phyloP scores from a whole-genome alignment of 352 stramenopile species.

The Phytopythium ostracodes region DNA sequence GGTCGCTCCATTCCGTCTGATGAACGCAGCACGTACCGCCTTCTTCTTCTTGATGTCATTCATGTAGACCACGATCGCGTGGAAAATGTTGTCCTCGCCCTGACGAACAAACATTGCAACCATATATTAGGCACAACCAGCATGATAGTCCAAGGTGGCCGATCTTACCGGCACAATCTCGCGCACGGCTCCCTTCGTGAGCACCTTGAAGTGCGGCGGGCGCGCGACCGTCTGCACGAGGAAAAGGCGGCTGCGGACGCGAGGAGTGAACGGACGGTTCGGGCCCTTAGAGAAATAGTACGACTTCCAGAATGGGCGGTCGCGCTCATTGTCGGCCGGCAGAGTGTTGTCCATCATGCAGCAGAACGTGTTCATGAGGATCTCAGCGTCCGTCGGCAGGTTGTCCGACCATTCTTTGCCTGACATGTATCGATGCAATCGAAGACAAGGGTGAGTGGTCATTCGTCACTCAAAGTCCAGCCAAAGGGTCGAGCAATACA shows the following conservation, averaged over 20 bases:
- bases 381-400: slow-evolving; percentile 76
- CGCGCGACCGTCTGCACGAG: slow-evolving; percentile 70
- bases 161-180: slow-evolving; percentile 71
- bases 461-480: not conserved
- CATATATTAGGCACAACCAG: slow-evolving; percentile 3
- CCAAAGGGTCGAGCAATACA: not conserved
- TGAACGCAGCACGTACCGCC: slow-evolving; percentile 35
- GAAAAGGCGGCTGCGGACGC: slow-evolving; percentile 67
- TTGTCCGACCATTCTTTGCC: slow-evolving; percentile 80
- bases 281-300: slow-evolving; percentile 77
- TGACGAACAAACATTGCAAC: slow-evolving; percentile 11
- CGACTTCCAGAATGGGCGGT: slow-evolving; percentile 79
- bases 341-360: slow-evolving; percentile 88
- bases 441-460: not conserved
- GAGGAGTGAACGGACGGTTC: slow-evolving; percentile 66
- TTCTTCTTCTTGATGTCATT: slow-evolving; percentile 85
- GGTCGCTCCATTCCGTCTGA: too few species aligned
- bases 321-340: slow-evolving; percentile 64
- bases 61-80: slow-evolving; percentile 81
- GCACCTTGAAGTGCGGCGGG: slow-evolving; percentile 83
- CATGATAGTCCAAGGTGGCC: not conserved
- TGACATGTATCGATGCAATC: not conserved
- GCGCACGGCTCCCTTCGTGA: slow-evolving; percentile 67
- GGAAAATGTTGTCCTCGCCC: slow-evolving; percentile 84
- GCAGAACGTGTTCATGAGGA: slow-evolving; percentile 87